phyloP scores from a whole-genome alignment of 2,329 filamentous ascomycete species.

The Phaeosphaeria sp. region DNA sequence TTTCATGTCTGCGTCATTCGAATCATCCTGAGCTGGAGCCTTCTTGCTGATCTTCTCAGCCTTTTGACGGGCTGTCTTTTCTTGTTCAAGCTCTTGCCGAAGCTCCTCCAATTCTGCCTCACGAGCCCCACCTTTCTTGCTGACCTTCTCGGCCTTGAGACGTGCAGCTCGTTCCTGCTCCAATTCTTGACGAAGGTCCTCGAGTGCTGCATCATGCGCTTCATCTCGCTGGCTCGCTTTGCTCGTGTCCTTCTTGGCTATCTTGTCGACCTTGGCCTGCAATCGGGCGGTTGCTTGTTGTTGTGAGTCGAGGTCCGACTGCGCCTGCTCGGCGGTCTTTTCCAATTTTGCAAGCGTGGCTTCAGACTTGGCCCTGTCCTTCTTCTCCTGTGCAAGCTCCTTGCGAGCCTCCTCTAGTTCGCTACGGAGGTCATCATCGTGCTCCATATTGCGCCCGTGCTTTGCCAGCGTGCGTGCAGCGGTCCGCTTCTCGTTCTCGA shows the following conservation, averaged over 20 bases:
- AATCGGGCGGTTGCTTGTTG: constrained; percentile 37
- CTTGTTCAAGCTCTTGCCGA: constrained; percentile 50
- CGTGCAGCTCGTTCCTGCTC: constrained; percentile 50
- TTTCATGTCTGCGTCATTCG: constrained; percentile 56
- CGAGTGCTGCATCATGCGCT: constrained; percentile 36
- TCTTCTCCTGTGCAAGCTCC: constrained; percentile 54
- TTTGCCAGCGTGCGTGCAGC: constrained; percentile 64
- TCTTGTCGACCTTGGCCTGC: constrained; percentile 43
- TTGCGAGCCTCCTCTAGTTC: constrained; percentile 55
- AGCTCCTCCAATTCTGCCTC: constrained; percentile 38
- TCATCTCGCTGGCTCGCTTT: constrained; percentile 47
- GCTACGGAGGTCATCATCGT: constrained; percentile 55
- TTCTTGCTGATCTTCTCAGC: constrained; percentile 45
- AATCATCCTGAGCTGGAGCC: constrained; percentile 49
- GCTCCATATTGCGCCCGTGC: constrained; percentile 56
- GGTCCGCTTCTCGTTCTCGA: constrained; percentile 81
- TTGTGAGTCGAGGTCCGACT: constrained; percentile 40
- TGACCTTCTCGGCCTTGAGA: constrained; percentile 38
- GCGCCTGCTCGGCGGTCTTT: constrained; percentile 38
- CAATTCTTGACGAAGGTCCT: constrained; percentile 46
- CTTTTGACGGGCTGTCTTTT: constrained; percentile 42
- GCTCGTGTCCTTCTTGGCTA: constrained; percentile 36
- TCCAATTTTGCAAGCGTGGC: constrained; percentile 47
- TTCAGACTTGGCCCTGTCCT: constrained; percentile 51
- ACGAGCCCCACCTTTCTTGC: constrained; percentile 37